Conservation (phyloP, 163 green algal genomes). For the Dunaliella salina region DNA sequence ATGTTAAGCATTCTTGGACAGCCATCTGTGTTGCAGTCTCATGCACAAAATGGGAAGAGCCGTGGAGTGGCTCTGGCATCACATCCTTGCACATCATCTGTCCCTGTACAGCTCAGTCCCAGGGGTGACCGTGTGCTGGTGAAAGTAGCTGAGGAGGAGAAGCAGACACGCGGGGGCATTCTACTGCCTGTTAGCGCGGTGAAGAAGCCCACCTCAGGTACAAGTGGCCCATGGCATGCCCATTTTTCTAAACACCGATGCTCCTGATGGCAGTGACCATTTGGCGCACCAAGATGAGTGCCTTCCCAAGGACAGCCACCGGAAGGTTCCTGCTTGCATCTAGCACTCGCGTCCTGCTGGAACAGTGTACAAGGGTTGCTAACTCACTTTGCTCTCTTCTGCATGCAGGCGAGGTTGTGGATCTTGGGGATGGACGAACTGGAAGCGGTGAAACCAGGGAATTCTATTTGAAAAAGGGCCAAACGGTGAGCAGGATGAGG, state of each 20-base stretch:
- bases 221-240: not conserved
- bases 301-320: too few species aligned
- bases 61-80: too few species aligned
- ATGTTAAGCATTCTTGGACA: too few species aligned
- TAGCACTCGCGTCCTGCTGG: too few species aligned
- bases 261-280: too few species aligned
- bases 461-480: conserved; percentile 68
- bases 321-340: too few species aligned
- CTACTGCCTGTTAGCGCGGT: conserved; percentile 72
- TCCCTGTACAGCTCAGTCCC: conserved; percentile 60
- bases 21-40: too few species aligned
- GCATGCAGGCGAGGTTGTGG: conserved; percentile 72
- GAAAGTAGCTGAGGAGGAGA: conserved; percentile 75
- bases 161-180: conserved; percentile 81
- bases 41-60: too few species aligned
- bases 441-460: conserved; percentile 42
- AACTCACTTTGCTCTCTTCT: not conserved
- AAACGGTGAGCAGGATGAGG: conserved; percentile 53
- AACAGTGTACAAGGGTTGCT: too few species aligned
- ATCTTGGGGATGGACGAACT: conserved; percentile 73
- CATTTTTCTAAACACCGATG: too few species aligned
- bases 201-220: conserved; percentile 75
- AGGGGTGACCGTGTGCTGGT: conserved; percentile 81
- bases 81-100: too few species aligned
- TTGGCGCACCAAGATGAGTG: too few species aligned